Percentiles rank a stretch among this genome's conserved stretches.
These are phyloP conservation scores for Sphaerobolus stellatus DNA, from an alignment of 1,284 basidiomycete species.

Conservation along the genomic window DNA sequence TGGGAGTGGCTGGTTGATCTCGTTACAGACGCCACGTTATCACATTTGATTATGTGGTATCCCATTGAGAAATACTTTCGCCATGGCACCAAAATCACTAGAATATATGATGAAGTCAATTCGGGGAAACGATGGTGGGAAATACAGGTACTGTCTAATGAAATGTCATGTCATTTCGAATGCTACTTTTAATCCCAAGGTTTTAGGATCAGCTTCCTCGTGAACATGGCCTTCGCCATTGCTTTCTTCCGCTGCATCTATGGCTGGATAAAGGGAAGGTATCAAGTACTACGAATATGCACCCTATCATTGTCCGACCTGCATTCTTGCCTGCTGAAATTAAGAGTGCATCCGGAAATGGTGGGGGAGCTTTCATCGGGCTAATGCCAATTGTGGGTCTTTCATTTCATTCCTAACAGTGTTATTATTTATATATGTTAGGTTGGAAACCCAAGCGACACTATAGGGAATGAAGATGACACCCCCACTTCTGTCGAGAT, in stretches of 20 bases:
- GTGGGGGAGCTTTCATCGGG: conserved; percentile 21
- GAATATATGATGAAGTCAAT: conserved; percentile 27
- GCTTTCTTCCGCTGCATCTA: conserved; percentile 28
- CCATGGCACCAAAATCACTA: neutral
- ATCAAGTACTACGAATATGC: conserved; percentile 27
- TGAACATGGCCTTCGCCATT: conserved; percentile 18
- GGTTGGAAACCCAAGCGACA: conserved; percentile 22
- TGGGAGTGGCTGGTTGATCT: neutral
- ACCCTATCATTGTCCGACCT: conserved; percentile 27
- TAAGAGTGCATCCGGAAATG: conserved; percentile 33
- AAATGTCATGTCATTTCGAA: neutral
- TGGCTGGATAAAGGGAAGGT: conserved; percentile 34
- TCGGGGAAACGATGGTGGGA: conserved; percentile 27
- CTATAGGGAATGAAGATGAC: conserved; percentile 16
- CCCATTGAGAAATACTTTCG: neutral
- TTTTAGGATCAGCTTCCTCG: conserved; percentile 10
- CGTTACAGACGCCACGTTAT: neutral
- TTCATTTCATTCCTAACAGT: conserved; percentile 4
- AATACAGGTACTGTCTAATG: conserved; percentile 20
- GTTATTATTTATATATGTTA: neutral
- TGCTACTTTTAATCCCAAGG: neutral
- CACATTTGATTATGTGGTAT: neutral
- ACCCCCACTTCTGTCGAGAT: conserved; percentile 17
- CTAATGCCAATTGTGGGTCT: conserved; percentile 25
- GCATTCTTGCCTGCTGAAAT: conserved; percentile 26